Evolutionary conservation across 176 grass and related monocot species (phyloP), one percentile per base, ranked within the genome.

Genomic region (Cocos nucifera): DNA sequence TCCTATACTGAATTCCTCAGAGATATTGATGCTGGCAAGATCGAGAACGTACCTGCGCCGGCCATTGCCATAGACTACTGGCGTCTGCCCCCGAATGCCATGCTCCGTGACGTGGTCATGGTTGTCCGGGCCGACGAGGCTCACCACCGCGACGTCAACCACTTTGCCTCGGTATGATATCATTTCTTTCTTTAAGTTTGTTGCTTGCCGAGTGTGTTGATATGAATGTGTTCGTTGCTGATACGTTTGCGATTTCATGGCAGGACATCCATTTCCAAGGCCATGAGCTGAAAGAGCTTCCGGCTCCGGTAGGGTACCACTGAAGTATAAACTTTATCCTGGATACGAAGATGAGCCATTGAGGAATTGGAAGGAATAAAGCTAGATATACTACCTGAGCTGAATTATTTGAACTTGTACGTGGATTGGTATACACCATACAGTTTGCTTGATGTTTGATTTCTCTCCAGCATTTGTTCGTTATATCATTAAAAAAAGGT

Each of bases 31-130:
- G 76, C 15, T 3, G 83, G 88, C 17, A 92, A 78, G 73, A 83
- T 92, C 57, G 73, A 87, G n/a, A 92, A 92, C 69, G 61, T 83
- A 15, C 88, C 79, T 8, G 88, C 88, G 2, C 88, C 84, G 0
- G 66, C 81, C 63, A 85, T 88, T 17, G 89, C 89, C 63, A 85
- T 95, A 69, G 89, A 88, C 70, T 95, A 95, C 78, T 88, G 84
- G 84, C 77, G 85, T 52, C 81, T 94, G 24, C 73, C 89, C 0
- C 26, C 77, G 3, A 58, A 82, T 2, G 84, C 84, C 35, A 87
- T 62, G 28, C 80, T 87, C 51, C 78, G 64, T 78, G 85, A 89
- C 49, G 82, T 95, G 30, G 89, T 95, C 52, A 17, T 25, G 14
- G 79, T 77, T 30, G 79, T 95, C 50, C 73, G 85, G 24, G 73